Base-by-base conservation (phyloP, 306 rosid genomes). In the Astragalus glycyphyllos region DNA sequence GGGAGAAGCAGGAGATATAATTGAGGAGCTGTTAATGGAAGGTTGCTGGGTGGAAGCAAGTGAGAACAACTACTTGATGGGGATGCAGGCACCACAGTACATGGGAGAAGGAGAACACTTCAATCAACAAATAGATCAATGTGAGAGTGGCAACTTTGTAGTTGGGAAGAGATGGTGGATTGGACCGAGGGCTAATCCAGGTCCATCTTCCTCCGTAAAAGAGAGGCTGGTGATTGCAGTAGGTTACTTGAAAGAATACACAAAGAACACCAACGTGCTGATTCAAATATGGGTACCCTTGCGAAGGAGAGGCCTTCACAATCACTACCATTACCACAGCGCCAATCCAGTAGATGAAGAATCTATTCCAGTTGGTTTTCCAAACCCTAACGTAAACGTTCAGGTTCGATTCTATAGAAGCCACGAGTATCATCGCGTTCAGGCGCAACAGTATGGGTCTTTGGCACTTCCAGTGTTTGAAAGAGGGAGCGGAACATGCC, bases 231-330 rank as follows among this genome's bases (percentile, higher is more conserved):
- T 77, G 38, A 34, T 79, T 60, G 88, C 86, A 0, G 59, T 88
- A 20, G 83, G 69, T 1, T 81, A 77, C 80, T 20, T 85, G 20
- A 79, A 76, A 72, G 85, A 88, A 13, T 71, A 71, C 53, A 79
- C 81, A 1, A 84, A 68, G 61, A 68, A 74, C 29, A 44, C 47
- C 35, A 80, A 81, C 53, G 73, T 76, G 0, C 62, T 77, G 6
- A 77, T 88, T 62, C 90, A 88, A 73, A 68, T 88, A 47, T 86
- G 94, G 90, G 85, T 86, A 13, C 90, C 90, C 0, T 49, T 60
- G 5, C 45, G 65, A 7, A 77, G 53, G 0, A 45, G 76, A 5
- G 13, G 47, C 2, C 59, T 54, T 29, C 65, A 75, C 15, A 58
- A 45, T 8, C 80, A 77, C 40, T 42, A 41, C 6, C 51, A 13